These are phyloP conservation scores for Chalciporus chontae DNA, from an alignment of 768 basidiomycete genomes.

Conservation along the genomic window DNA sequence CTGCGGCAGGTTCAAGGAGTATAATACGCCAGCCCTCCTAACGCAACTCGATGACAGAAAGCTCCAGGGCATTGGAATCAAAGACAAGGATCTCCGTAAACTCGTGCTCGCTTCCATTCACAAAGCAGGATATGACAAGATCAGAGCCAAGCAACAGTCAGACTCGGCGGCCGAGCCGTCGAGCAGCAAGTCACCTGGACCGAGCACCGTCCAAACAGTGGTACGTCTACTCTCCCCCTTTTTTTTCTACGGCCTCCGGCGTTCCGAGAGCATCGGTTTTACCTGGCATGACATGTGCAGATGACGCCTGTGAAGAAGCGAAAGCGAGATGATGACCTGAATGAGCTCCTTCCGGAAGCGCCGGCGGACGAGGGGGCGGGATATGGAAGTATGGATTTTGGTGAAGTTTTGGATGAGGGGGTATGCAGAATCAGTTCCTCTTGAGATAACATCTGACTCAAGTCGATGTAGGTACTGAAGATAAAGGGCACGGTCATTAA, in stretches of 20 bases:
- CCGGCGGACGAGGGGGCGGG: conserved; percentile 47
- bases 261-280: neutral
- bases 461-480: conserved; percentile 48
- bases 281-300: conserved; percentile 22
- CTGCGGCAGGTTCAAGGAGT: conserved; percentile 62
- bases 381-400: conserved; percentile 62
- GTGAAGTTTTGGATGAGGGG: conserved; percentile 69
- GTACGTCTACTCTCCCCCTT: conserved; percentile 20
- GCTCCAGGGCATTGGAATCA: conserved; percentile 55
- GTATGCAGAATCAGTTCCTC: conserved; percentile 34
- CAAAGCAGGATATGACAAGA: conserved; percentile 54
- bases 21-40: conserved; percentile 59
- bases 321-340: conserved; percentile 39
- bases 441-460: neutral
- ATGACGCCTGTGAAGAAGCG: conserved; percentile 54
- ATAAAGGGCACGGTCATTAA: conserved; percentile 70
- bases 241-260: conserved; percentile 1
- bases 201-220: conserved; percentile 26
- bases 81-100: conserved; percentile 63
- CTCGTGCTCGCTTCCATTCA: conserved; percentile 55
- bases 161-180: conserved; percentile 8
- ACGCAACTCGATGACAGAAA: conserved; percentile 55
- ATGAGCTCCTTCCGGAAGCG: conserved; percentile 55
- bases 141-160: conserved; percentile 16
- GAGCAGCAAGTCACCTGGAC: conserved; percentile 7